Evolutionary conservation across 371 early-diverging fungal species (phyloP), one percentile per base, ranked within the genome.

Genomic region (Mortierella sp.): DNA sequence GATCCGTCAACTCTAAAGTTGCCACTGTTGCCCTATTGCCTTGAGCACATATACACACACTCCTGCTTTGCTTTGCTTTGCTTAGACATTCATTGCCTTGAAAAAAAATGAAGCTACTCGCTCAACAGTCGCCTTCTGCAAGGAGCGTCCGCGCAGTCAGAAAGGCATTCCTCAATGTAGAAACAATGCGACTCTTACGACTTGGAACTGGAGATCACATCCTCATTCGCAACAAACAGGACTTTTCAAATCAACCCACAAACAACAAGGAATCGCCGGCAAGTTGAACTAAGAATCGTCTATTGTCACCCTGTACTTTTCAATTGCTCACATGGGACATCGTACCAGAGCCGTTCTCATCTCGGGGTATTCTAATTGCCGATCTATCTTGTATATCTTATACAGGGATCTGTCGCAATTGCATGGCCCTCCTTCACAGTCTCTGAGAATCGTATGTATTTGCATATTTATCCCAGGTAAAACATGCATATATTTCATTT

Each of bases 121-220:
- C 79, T 24, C 84, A 84, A 55, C 73, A 80, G 50, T 74, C 80
- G 8, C 75, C 80, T 1, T 72, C 84, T 1, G 80, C 80, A 52
- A 67, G 80, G 63, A 72, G 75, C 58, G 76, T 78, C 47, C 77
- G 84, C 38, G 81, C 81, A 15, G 84, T 74, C 70, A 65, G 80
- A 22, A 72, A 89, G 63, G 75, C 85, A 6, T 83, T 83, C 67
- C 65, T 91, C 40, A 71, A 87, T 63, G 76, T 89, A 10, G 88
- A 87, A 59, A 66, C 82, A 19, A 87, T 91, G 87, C 87, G 88
- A 52, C 74, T 69, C 19, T 61, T 74, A 10, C 63, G 83, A 16
- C 65, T 89, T 16, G 83, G 69, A 24, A 87, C 88, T n/a, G 91
- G 90, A 11, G 91, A 91, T 66, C 70, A 86, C n/a, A 70, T 91